These are phyloP conservation scores for Curvularia spicifera DNA, from an alignment of 2,329 filamentous ascomycete genomes.

Conservation along the genomic window DNA sequence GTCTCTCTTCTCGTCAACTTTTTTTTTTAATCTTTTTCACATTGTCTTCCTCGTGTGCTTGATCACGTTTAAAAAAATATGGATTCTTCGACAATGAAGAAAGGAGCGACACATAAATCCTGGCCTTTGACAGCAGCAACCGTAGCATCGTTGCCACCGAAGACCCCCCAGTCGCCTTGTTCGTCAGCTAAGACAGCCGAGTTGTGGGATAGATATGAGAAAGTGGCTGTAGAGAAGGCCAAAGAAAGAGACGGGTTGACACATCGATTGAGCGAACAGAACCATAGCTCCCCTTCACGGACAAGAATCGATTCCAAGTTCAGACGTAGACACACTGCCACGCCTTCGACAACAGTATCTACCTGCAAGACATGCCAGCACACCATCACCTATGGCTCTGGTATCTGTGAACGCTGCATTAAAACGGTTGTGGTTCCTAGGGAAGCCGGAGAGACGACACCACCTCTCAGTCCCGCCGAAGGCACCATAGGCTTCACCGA, in stretches of 20 bases:
- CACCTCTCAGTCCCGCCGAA: slow-evolving; percentile 32
- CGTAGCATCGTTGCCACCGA: slow-evolving; percentile 32
- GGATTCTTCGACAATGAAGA: slow-evolving; percentile 26
- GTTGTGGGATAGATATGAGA: slow-evolving; percentile 48
- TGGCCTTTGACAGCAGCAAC: slow-evolving; percentile 32
- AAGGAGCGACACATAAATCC: slow-evolving; percentile 29
- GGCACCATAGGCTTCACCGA: slow-evolving; percentile 36
- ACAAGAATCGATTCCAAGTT: slow-evolving; percentile 40
- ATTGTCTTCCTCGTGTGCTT: slow-evolving; percentile 9
- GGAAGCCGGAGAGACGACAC: slow-evolving; percentile 31
- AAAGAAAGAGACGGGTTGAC: slow-evolving; percentile 35
- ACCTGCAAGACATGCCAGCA: slow-evolving; percentile 42
- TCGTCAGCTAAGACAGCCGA: slow-evolving; percentile 40
- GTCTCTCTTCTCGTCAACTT: slow-evolving; percentile 22
- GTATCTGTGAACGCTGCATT: slow-evolving; percentile 42
- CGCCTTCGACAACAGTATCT: slow-evolving; percentile 31
- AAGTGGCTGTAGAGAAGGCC: slow-evolving; percentile 40
- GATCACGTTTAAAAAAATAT: slow-evolving; percentile 9
- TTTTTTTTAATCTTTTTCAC: slow-evolving; percentile 8
- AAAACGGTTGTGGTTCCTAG: slow-evolving; percentile 35
- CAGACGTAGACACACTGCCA: slow-evolving; percentile 13
- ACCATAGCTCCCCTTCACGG: slow-evolving; percentile 16
- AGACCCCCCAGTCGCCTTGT: slow-evolving; percentile 35
- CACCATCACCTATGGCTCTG: slow-evolving; percentile 35
- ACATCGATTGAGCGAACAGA: slow-evolving; percentile 8